Percentiles rank a stretch among this genome's conserved stretches.
Evolutionary conservation across 257 asterid species (phyloP).

Genomic region (Ocimum tenuiflorum): DNA sequence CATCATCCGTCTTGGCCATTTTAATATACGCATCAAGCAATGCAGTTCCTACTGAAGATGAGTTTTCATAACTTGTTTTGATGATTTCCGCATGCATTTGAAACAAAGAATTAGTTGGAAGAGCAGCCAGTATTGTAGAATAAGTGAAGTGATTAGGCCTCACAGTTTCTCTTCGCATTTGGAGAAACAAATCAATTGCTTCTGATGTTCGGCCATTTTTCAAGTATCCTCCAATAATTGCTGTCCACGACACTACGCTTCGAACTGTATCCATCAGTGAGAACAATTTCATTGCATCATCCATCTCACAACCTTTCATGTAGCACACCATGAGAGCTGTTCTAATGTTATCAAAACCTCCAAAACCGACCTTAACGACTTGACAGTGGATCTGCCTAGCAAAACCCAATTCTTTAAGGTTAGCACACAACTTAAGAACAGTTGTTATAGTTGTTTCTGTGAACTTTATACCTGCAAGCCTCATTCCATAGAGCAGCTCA

Average conservation of each 20-base stretch:
- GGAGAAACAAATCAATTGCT: slow-evolving; percentile 53
- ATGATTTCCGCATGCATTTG: slow-evolving; percentile 72
- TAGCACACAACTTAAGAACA: slow-evolving; percentile 60
- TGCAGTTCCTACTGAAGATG: slow-evolving; percentile 76
- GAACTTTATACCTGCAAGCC: slow-evolving; percentile 48
- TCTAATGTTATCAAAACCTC: slow-evolving; percentile 38
- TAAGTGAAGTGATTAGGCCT: slow-evolving; percentile 76
- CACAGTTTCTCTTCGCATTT: slow-evolving; percentile 58
- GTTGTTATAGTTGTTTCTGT: slow-evolving; percentile 47
- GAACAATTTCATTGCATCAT: slow-evolving; percentile 61
- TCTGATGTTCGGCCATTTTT: slow-evolving; percentile 45
- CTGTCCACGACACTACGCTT: slow-evolving; percentile 91
- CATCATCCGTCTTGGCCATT: slow-evolving; percentile 39
- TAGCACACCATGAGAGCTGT: slow-evolving; percentile 73
- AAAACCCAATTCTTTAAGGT: slow-evolving; percentile 49
- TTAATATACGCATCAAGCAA: slow-evolving; percentile 72
- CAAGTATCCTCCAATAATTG: slow-evolving; percentile 68
- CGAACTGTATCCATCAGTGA: slow-evolving; percentile 29
- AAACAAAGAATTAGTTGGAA: slow-evolving; percentile 40
- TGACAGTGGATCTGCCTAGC: slow-evolving; percentile 67
- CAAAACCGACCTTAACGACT: slow-evolving; percentile 48
- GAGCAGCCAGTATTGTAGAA: slow-evolving; percentile 61
- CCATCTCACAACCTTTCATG: slow-evolving; percentile 60
- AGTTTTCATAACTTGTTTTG: slow-evolving; percentile 58
- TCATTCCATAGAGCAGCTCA: slow-evolving; percentile 53